Base-by-base conservation (phyloP, 352 stramenopile genomes). In the Aphanomyces invadans region DNA sequence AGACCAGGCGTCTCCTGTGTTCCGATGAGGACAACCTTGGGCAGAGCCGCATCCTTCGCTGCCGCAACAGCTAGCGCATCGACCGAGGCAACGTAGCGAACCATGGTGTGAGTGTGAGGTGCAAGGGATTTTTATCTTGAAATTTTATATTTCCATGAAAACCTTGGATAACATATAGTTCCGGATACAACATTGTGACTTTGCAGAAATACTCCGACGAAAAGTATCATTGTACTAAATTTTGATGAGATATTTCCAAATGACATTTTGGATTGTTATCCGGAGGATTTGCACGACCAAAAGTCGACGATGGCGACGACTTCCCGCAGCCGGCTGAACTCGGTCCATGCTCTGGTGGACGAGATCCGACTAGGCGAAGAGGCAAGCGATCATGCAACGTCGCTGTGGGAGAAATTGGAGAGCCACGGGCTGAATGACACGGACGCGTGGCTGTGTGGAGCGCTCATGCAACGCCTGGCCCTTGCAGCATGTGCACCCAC, bases 11-110 rank as follows among this genome's bases (percentile, higher is more conserved):
- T 9, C 26, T 67, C 60, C 33, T 56, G 42, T 1, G 60, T 67
- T 10, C 60, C 60, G 21, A 67, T 67, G 42, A 67, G 60, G 23
- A 67, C 28, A 28, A 67, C 31, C 46, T 67, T 67, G 29, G 60
- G 60, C 10, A 67, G 36, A 3, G 42, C 19, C 17, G 60, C 33
- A 21, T 29, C 49, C 4, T 7, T n/a, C 19, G 36, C 7, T 42
- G 36, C 15, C 10, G 26, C 21, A 21, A 11, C 19, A 17, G 26
- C 60, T 19, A 67, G 28, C 1, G 12, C 26, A n/a, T 26, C 60
- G 28, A 57, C 25, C 2, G 23, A 57, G 5, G 60, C 60, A 11
- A 57, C 23, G 45, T 57, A 67, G 10, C 49, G 45, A n/a, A 67
- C 60, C 60, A 67, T 67, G 49, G n/a, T 38, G 25, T 57, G n/a